Conservation (phyloP, 805 yeast genomes). For the Torulaspora delbrueckii region DNA sequence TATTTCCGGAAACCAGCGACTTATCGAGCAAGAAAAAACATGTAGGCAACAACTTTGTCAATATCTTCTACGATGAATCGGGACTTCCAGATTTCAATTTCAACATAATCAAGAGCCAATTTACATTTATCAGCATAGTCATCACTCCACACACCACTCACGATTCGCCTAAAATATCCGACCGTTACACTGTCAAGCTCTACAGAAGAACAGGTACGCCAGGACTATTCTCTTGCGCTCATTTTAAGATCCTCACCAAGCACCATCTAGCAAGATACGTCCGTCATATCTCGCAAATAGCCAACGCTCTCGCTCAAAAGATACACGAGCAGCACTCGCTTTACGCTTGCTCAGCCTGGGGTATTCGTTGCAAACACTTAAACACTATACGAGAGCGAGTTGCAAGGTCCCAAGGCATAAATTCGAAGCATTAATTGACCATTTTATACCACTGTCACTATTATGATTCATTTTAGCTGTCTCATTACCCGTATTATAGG, state of each 20-base stretch:
- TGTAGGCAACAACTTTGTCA: constrained; percentile 81
- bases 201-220: constrained; percentile 67
- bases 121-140: constrained; percentile 76
- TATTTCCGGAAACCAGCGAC: constrained; percentile 58
- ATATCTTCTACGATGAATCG: constrained; percentile 76
- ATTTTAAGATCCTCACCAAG: constrained; percentile 62
- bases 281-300: constrained; percentile 59
- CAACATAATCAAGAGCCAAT: constrained; percentile 68
- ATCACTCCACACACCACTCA: constrained; percentile 53
- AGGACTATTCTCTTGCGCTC: constrained; percentile 69
- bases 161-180: constrained; percentile 10
- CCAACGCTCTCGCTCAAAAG: constrained; percentile 67
- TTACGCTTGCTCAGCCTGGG: constrained; percentile 23
- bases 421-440: neutral
- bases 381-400: constrained; percentile 9
- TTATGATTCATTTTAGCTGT: neutral
- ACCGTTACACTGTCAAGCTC: constrained; percentile 56
- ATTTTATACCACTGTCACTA: neutral
- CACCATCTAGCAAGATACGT: constrained; percentile 57
- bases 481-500: neutral
- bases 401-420: neutral
- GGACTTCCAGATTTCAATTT: constrained; percentile 56
- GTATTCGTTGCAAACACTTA: constrained; percentile 13
- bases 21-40: constrained; percentile 71
- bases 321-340: constrained; percentile 46